Evolutionary conservation across 768 basidiomycete species (phyloP).

Genomic region (Kwoniella botswanensis): DNA sequence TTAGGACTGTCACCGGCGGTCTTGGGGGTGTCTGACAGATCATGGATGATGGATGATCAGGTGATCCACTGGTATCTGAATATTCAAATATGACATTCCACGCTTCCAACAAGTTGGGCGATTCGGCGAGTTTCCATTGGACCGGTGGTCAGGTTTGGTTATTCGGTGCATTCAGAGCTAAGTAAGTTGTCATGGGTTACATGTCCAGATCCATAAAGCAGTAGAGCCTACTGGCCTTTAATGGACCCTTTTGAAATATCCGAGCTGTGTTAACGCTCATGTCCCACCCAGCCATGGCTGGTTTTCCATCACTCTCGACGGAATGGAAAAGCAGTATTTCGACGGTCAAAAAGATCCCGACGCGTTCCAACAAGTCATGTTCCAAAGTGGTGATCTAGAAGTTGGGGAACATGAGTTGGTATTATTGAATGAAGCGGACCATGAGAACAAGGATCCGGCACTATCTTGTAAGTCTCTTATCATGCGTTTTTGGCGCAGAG

Average conservation of each 20-base stretch:
- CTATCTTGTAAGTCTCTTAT: neutral
- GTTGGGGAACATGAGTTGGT: neutral
- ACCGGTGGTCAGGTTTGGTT: conserved; percentile 3
- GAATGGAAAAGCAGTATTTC: neutral
- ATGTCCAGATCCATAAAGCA: neutral
- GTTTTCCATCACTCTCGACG: neutral
- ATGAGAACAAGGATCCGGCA: neutral
- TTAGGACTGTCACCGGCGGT: neutral
- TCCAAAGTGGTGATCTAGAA: neutral
- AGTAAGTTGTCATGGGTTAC: neutral
- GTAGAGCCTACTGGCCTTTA: neutral
- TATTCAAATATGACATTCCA: conserved; percentile 8
- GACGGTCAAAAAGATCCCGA: conserved; percentile 3
- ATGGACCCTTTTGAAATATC: too few species aligned
- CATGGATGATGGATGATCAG: neutral
- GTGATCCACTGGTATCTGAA: conserved; percentile 7
- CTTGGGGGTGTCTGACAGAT: too few species aligned
- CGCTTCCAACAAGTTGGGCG: neutral
- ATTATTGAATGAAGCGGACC: neutral
- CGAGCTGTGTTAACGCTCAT: neutral
- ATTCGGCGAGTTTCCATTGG: conserved; percentile 2
- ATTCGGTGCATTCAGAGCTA: conserved; percentile 10
- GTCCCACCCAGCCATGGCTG: neutral
- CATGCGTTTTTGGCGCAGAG: neutral
- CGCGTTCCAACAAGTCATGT: neutral